A percentile compares a stretch with the other conserved stretches of the same genome.
These are phyloP conservation scores for Lablab purpureus DNA, from an alignment of 306 rosid species.

Conservation along the genomic window DNA sequence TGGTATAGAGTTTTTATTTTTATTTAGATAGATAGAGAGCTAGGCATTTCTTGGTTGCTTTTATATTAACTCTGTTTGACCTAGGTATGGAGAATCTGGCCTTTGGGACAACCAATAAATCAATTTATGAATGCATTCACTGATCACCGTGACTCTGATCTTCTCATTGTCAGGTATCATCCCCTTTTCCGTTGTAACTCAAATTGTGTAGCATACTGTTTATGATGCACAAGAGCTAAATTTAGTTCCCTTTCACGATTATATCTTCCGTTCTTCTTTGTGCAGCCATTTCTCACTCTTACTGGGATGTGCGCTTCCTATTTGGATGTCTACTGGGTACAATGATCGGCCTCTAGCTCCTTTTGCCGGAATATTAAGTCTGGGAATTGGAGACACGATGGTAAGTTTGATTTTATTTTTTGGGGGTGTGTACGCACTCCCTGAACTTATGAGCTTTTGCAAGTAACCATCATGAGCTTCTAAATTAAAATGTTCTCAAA, in stretches of 20 bases:
- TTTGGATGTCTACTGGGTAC: conserved; percentile 93
- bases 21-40: background rate
- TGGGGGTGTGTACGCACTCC: background rate
- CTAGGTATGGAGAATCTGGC: conserved; percentile 97
- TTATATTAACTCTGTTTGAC: conserved; percentile 43
- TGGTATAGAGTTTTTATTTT: conserved; percentile 10
- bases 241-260: conserved; percentile 32
- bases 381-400: conserved; percentile 98
- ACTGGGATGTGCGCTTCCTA: conserved; percentile 94
- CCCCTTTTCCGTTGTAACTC: conserved; percentile 11
- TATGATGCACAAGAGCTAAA: conserved; percentile 36
- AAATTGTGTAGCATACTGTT: conserved; percentile 28
- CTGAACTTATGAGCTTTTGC: background rate
- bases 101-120: conserved; percentile 77
- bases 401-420: conserved; percentile 43
- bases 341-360: conserved; percentile 92
- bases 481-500: conserved; percentile 4
- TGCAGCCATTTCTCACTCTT: conserved; percentile 89
- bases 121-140: conserved; percentile 98
- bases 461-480: background rate
- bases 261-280: conserved; percentile 35
- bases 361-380: conserved; percentile 93
- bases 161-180: conserved; percentile 85
- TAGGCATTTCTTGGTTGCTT: conserved; percentile 33
- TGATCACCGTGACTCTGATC: conserved; percentile 91